Percentiles rank a stretch among this genome's conserved stretches.
Conservation (phyloP, 129 eudicot genomes). For the Kitagawia praeruptora region DNA sequence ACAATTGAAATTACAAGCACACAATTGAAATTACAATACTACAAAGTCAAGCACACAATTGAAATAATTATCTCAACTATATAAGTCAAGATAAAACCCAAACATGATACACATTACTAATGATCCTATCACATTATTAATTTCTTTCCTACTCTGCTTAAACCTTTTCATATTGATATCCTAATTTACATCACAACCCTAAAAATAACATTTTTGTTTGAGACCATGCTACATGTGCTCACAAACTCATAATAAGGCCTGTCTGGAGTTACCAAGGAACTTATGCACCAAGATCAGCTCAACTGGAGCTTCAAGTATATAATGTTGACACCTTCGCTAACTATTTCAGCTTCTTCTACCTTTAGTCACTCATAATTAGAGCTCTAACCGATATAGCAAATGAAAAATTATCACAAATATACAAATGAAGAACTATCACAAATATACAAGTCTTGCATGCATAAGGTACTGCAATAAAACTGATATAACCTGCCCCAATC, state of each 20-base stretch:
- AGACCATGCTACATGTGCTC: neutral
- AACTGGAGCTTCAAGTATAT: neutral
- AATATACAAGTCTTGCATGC: neutral
- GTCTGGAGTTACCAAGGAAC: neutral
- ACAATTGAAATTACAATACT: too few species aligned
- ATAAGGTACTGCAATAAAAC: neutral
- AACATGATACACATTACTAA: too few species aligned
- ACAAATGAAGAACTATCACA: neutral
- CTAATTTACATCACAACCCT: neutral
- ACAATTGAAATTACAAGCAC: too few species aligned
- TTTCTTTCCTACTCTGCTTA: neutral
- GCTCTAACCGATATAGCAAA: neutral
- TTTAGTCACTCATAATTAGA: neutral
- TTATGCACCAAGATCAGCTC: neutral
- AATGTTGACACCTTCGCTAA: neutral
- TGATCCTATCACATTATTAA: neutral
- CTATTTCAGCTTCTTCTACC: neutral
- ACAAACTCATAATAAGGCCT: neutral
- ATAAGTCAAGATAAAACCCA: too few species aligned
- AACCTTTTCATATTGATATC: neutral
- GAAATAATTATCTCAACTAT: too few species aligned
- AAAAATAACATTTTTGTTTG: neutral
- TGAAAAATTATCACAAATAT: neutral
- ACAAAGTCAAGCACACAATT: too few species aligned
- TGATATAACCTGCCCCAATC: slow-evolving; percentile 84